Base-by-base conservation (phyloP, 2,329 filamentous ascomycete genomes). In the Apiospora malaysiana region DNA sequence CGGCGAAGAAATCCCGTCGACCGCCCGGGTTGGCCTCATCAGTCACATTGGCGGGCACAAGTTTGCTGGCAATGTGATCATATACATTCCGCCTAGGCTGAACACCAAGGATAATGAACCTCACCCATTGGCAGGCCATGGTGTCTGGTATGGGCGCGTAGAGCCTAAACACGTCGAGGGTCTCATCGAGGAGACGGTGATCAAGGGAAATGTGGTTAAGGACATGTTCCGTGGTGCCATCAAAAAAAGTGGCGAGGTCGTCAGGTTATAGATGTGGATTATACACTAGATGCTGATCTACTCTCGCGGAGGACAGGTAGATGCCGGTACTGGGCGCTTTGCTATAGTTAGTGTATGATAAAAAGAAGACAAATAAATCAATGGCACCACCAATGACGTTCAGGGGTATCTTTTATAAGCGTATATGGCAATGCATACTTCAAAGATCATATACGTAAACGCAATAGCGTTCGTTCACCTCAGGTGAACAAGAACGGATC, bases 31-130 rank as follows among this genome's bases (percentile, higher is more conserved):
- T 0, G 93, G 89, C 0, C 77, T 92, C 70, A 92, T 95, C 70
- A 94, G 91, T 72, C 94, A 97, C 76, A 91, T 97, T 69, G 93
- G 93, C 0, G 94, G 94, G 0, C 94, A 97, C 81, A 95, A 94
- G 79, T 95, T 92, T 79, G 94, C 94, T 0, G 94, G 94, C 1
- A 97, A 97, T 79, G 88, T 95, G 46, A 94, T 96, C 66, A 82
- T 96, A 1, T 96, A 96, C 77, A 79, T 96, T 6, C 93, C 94
- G 5, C 91, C 90, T 0, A 77, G 77, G 0, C 71, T 84, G 73
- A 83, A 78, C 72, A 80, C 78, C 3, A 75, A 71, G 42, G 82
- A 81, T 4, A 86, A 84, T 5, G 74, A 81, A 72, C 73, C 75
- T 12, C 89, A 93, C 78, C 85, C 88, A 5, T 80, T 95, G 68